Base-by-base conservation (phyloP, 2,329 filamentous ascomycete species). In the Coniochaeta sp. region DNA sequence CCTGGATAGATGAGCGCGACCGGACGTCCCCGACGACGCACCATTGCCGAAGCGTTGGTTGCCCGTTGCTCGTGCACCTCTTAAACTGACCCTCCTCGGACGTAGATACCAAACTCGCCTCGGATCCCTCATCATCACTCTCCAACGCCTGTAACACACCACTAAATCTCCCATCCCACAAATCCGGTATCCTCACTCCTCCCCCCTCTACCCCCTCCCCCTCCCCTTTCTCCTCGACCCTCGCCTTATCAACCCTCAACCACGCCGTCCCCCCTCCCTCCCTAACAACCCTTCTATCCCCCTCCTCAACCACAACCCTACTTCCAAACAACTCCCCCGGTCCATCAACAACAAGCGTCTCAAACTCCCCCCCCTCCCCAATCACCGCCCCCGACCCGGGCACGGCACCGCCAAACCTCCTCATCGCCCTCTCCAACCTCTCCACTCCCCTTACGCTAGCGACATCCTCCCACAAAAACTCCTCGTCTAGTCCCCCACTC, bases 281-380 rank as follows among this genome's bases (percentile, higher is more conserved):
- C 32, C 67, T 71, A 6, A 87, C 73, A 5, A 83, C 68, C 49
- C 70, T 70, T 52, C 71, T 76, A 10, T 31, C 45, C 53, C 77
- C 76, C 4, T 67, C 66, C 2, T 81, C 76, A 28, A 96, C 72
- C 38, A 75, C 71, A 55, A 97, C 86, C 49, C 76, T 79, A 57
- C 77, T 79, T 69, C 80, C 86, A 77, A 94, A 96, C 54, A 96
- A 66, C 48, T 72, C 71, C 1, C 63, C 61, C 8, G 92, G 92
- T 10, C 92, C 94, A 67, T 91, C 83, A 31, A 97, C 63, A 42
- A 94, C 90, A 50, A 97, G 72, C 27, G 91, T 97, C 77, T 97
- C 94, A 67, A 95, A 97, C 72, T 97, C 94, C 3, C 94, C 94
- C 6, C 94, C 94, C 66, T 97, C 94, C 1, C 94, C 94, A 16